Evolutionary conservation across 2,329 filamentous ascomycete genomes (phyloP), one percentile per base, ranked within the genome.

Genomic region (Bipolaris bicolor): DNA sequence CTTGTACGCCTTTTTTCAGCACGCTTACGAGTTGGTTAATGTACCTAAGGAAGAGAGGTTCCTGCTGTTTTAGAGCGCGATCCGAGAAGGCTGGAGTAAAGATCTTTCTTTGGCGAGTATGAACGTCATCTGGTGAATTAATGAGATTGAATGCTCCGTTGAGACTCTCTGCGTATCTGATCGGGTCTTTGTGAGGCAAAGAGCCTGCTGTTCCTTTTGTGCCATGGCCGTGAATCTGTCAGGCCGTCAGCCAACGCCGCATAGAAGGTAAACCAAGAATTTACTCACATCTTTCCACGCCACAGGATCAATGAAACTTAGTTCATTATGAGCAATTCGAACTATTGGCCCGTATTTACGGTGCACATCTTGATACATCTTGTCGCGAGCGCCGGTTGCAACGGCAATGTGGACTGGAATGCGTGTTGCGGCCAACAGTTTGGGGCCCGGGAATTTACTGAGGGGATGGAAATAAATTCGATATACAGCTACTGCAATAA

Each of bases 401-500:
- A 58, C 50, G 16, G 66, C 63, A n/a, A 66, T 52, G 22, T 69
- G 65, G 39, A 72, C 67, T 1, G 76, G 75, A 10, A 79, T 56
- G n/a, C 72, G 67, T 40, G 75, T 73, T 18, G 72, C 69, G 7
- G 75, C 74, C 52, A 66, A 58, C 6, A 76, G 50, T 37, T 68
- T 76, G 1, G 80, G 80, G 2, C 80, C 81, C 9, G 80, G 80
- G 44, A 76, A 80, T 41, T 73, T 74, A 41, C 72, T 70, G 0
- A 65, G 56, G 2, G 75, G 62, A 15, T 65, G 61, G 50, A 80
- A 76, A 63, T 74, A 79, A 15, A 77, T 64, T 52, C 70, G 70
- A 60, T 79, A 77, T 34, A 78, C 64, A 22, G 55, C 69, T 50
- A 59, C 63, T 10, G 37, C 41, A 33, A 69, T n/a, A 40, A 61